Evolutionary conservation across 1,284 basidiomycete genomes (phyloP), one percentile per base, ranked within the genome.

Genomic region (Trichosporon sp.): DNA sequence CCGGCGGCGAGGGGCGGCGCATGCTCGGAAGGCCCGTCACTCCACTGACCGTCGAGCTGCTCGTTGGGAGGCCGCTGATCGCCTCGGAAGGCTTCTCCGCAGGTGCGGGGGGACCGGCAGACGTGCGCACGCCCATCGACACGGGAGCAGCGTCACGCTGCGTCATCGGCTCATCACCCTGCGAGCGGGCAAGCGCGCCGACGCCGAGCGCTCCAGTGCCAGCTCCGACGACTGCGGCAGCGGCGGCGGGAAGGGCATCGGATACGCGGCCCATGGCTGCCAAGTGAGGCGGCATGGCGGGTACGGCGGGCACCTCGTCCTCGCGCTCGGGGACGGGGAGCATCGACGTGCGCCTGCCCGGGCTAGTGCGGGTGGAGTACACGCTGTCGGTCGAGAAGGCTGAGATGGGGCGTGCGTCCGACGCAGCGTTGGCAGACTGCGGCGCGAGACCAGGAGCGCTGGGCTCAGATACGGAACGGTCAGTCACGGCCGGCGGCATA

Each of bases 301-400:
- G 49, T 2, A 54, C 49, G 6, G 49, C 49, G 14, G 49, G 49
- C 3, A 54, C 11, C 40, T 44, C 49, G 49, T 29, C 3, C 19
- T 54, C 49, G 27, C 25, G 19, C 49, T 54, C 49, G 25, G 49
- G 49, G 7, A 54, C 27, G 49, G 27, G 49, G 14, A 54, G 25
- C 49, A 54, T 54, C 25, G 49, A 54, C 3, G 49, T 29, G 11
- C 49, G 49, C 14, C 16, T 25, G 25, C 49, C 49, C 6, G 49
- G 49, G 29, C 49, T 54, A 4, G 49, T 54, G 25, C 27, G 25
- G 14, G 27, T 29, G 4, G 27, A 31, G 49, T 54, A 54, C 27
- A 54, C 49, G 49, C 49, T 54, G 49, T 54, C 49, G 25, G 49
- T 54, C 49, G 49, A 54, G 49, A 54, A 54, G 25, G 49, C 49